Evolutionary conservation across 2,329 filamentous ascomycete species (phyloP), one percentile per base, ranked within the genome.

Genomic region (Penicillium freii): DNA sequence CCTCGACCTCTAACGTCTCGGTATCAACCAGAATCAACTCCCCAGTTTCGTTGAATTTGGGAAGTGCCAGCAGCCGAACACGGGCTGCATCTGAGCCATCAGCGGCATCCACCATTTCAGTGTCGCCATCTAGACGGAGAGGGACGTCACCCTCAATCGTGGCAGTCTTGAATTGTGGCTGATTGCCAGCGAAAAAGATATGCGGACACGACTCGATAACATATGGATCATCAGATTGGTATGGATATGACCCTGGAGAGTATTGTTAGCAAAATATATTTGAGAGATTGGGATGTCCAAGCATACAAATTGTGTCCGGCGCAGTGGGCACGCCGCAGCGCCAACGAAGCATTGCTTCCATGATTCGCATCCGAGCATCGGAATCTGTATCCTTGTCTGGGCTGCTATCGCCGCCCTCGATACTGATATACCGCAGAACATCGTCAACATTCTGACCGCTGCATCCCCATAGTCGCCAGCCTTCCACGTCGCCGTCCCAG

Each of bases 301-400:
- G 80, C 89, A 81, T 81, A 93, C 92, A 96, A 43, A 99, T 73
- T 0, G 95, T 99, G 75, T 99, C 95, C 0, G 95, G 94, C 1
- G 94, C 94, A 0, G 94, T 99, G 1, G 94, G 94, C 5, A 94
- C 94, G 63, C 87, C 87, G 70, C 91, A 90, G 60, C 94, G 84
- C 94, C 94, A 99, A 58, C 92, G 83, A 64, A 96, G 87, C 85
- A 96, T 94, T 56, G 88, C 87, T 75, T 97, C 94, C 89, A 97
- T 94, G 83, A 97, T 90, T 46, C 88, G 87, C 27, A 97, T 71
- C 21, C 92, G 80, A 65, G 92, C 86, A 42, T 91, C 85, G 36
- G 85, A 87, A 46, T 72, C 61, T n/a, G 65, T 64, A 29, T 66
- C 68, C 0, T 58, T 59, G 10, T 66, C 64, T 1, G 58, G 58